These are phyloP conservation scores for Suillus placidus DNA, from an alignment of 768 basidiomycete genomes.

Conservation along the genomic window DNA sequence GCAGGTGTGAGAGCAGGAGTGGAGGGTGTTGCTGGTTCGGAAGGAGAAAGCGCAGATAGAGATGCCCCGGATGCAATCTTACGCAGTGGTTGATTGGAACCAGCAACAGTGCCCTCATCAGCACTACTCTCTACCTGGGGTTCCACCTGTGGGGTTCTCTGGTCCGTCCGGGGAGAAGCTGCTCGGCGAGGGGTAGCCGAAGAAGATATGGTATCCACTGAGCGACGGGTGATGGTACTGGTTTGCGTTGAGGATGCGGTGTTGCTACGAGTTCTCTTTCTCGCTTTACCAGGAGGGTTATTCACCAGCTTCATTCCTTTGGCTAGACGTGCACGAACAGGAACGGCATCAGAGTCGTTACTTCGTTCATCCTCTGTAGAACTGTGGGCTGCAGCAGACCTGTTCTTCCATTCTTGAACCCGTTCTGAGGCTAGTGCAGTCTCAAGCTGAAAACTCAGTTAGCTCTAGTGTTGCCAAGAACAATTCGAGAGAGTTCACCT, in stretches of 20 bases:
- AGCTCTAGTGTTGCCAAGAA: slow-evolving; percentile 9
- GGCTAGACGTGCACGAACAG: slow-evolving; percentile 46
- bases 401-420: slow-evolving; percentile 35
- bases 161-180: slow-evolving; percentile 34
- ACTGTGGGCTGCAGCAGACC: slow-evolving; percentile 27
- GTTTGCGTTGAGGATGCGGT: slow-evolving; percentile 68
- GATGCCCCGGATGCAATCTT: slow-evolving; percentile 38
- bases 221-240: slow-evolving; percentile 27
- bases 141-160: slow-evolving; percentile 45
- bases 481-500: slow-evolving; percentile 54
- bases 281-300: slow-evolving; percentile 38
- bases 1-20: slow-evolving; percentile 39
- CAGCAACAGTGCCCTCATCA: slow-evolving; percentile 18
- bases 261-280: slow-evolving; percentile 55
- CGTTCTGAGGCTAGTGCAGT: slow-evolving; percentile 67
- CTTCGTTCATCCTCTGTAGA: slow-evolving; percentile 56
- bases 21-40: slow-evolving; percentile 28
- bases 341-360: slow-evolving; percentile 51
- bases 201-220: slow-evolving; percentile 25
- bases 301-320: slow-evolving; percentile 36
- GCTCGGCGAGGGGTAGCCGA: slow-evolving; percentile 30
- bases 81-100: slow-evolving; percentile 34
- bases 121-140: slow-evolving; percentile 27
- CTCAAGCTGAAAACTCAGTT: slow-evolving; percentile 59
- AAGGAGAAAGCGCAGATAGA: slow-evolving; percentile 28